These are phyloP conservation scores for Neocatenulostroma microsporum DNA, from an alignment of 2,329 filamentous ascomycete genomes.

Conservation along the genomic window DNA sequence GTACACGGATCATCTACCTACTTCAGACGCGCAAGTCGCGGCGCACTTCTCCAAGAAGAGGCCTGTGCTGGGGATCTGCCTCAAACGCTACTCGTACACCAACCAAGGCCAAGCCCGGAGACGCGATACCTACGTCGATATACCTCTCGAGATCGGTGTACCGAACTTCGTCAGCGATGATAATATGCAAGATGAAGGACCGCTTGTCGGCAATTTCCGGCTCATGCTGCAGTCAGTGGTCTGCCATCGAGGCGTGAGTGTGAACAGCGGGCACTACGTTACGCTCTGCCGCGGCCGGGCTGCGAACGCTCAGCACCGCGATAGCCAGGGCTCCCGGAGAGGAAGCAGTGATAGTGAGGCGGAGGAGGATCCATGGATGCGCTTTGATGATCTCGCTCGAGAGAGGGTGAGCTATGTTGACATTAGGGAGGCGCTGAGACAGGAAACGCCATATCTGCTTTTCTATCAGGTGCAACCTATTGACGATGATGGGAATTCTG, in stretches of 20 bases:
- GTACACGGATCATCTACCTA: slow-evolving; percentile 64
- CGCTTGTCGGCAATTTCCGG: slow-evolving; percentile 78
- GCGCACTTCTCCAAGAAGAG: slow-evolving; percentile 73
- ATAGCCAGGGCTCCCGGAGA: slow-evolving; percentile 38
- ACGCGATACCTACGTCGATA: slow-evolving; percentile 79
- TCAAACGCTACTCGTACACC: slow-evolving; percentile 80
- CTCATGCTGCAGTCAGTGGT: slow-evolving; percentile 84
- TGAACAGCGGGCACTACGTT: slow-evolving; percentile 88
- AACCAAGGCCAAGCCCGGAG: slow-evolving; percentile 60
- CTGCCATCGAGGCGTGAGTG: slow-evolving; percentile 78
- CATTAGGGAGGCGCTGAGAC: slow-evolving; percentile 66
- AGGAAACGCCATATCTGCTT: slow-evolving; percentile 88
- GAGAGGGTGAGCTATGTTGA: slow-evolving; percentile 68
- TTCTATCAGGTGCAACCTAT: slow-evolving; percentile 94
- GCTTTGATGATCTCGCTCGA: slow-evolving; percentile 77
- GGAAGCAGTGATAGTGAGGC: slow-evolving; percentile 44
- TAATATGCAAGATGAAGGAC: slow-evolving; percentile 56
- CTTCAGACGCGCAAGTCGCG: slow-evolving; percentile 71
- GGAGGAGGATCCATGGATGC: slow-evolving; percentile 72
- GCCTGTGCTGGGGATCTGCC: slow-evolving; percentile 82
- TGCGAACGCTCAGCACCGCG: slow-evolving; percentile 25
- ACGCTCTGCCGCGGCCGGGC: slow-evolving; percentile 70
- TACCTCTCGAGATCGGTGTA: slow-evolving; percentile 72
- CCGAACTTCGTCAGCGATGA: slow-evolving; percentile 88
- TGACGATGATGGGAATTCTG: slow-evolving; percentile 51